Conservation (phyloP, 371 early-diverging fungal species). For the Gilbertella persicaria region DNA sequence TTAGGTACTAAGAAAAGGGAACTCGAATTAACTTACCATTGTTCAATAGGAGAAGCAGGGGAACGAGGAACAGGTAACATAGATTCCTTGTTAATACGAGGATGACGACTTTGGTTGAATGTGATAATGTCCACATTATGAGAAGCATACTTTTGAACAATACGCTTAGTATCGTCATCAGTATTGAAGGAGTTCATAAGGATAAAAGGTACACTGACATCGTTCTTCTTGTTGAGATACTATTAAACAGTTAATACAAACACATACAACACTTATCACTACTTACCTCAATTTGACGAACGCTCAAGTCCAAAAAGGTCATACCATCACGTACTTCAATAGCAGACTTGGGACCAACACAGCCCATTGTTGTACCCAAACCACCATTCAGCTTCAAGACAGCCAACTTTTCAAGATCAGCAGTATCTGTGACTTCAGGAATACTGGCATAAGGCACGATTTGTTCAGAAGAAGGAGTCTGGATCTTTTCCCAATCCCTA, state of each 20-base stretch:
- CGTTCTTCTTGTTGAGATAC: constrained; percentile 90
- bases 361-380: constrained; percentile 99
- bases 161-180: constrained; percentile 94
- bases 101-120: constrained; percentile 98
- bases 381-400: constrained; percentile 99
- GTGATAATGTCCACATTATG: constrained; percentile 92
- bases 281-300: constrained; percentile 95
- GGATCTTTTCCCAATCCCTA: constrained; percentile 93
- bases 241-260: constrained; percentile 18
- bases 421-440: constrained; percentile 46
- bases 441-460: constrained; percentile 80
- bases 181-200: constrained; percentile 99
- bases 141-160: constrained; percentile 94
- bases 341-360: constrained; percentile 99
- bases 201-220: constrained; percentile 95
- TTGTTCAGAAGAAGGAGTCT: constrained; percentile 86
- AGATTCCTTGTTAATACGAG: constrained; percentile 95
- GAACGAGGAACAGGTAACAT: constrained; percentile 83
- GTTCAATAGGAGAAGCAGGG: constrained; percentile 56
- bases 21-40: constrained; percentile 40
- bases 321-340: constrained; percentile 98
- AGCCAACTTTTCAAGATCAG: constrained; percentile 89
- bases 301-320: constrained; percentile 98
- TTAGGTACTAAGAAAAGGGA: background rate
- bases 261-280: constrained; percentile 1